phyloP scores from a whole-genome alignment of 192 early-diverging fungal species.

The Rhizophlyctis rosea region DNA sequence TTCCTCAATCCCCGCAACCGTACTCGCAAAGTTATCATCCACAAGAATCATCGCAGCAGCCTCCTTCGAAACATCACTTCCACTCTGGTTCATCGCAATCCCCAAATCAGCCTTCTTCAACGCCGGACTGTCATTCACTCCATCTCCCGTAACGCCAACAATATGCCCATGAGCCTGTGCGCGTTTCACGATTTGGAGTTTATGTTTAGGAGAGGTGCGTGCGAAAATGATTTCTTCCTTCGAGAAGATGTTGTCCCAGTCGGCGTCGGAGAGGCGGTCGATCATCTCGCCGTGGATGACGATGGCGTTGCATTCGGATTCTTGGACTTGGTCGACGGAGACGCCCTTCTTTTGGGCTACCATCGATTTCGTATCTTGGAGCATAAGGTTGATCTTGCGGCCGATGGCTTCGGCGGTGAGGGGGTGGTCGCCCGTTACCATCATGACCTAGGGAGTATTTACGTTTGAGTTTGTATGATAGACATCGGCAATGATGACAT shows the following conservation, averaged over 20 bases:
- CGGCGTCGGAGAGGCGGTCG: slow-evolving; percentile 70
- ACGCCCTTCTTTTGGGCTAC: slow-evolving; percentile 68
- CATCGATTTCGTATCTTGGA: slow-evolving; percentile 80
- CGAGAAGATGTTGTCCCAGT: slow-evolving; percentile 92
- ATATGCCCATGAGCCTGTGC: slow-evolving; percentile 92
- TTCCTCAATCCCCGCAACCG: slow-evolving; percentile 88
- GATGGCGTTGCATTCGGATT: slow-evolving; percentile 83
- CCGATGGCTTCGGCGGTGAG: slow-evolving; percentile 94
- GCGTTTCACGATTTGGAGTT: slow-evolving; percentile 92
- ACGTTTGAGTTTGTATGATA: too few relatives aligned
- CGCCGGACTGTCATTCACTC: slow-evolving; percentile 95
- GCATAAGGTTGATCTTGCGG: slow-evolving; percentile 91
- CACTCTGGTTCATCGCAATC: slow-evolving; percentile 95
- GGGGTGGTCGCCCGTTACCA: slow-evolving; percentile 98
- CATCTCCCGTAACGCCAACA: slow-evolving; percentile 96
- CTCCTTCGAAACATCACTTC: slow-evolving; percentile 95
- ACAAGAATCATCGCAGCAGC: slow-evolving; percentile 93
- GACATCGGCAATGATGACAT: too few relatives aligned
- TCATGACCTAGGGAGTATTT: slow-evolving; percentile 77
- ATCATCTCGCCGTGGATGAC: slow-evolving; percentile 92
- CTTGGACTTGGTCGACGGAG: slow-evolving; percentile 58
- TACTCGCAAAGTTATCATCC: slow-evolving; percentile 98
- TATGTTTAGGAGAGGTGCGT: slow-evolving; percentile 93
- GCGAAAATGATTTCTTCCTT: slow-evolving; percentile 97
- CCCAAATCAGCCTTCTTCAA: slow-evolving; percentile 96